Percentiles rank a stretch among this genome's conserved stretches.
These are phyloP conservation scores for Ogataea henricii DNA, from an alignment of 805 yeast genomes.

Conservation along the genomic window DNA sequence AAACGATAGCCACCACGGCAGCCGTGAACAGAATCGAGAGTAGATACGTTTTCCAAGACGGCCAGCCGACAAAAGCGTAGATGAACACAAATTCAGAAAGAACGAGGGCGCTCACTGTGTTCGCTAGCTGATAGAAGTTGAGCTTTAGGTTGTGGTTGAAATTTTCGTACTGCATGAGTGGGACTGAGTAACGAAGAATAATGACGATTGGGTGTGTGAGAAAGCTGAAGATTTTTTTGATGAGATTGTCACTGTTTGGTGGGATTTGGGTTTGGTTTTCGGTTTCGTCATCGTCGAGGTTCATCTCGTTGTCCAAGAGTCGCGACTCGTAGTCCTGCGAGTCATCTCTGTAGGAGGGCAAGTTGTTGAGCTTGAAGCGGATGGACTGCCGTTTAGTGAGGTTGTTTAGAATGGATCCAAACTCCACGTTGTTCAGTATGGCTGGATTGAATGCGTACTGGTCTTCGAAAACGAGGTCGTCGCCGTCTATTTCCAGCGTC, in stretches of 20 bases:
- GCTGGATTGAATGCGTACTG: conserved; percentile 33
- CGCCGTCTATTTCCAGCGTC: conserved; percentile 22
- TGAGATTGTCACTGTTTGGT: conserved; percentile 5
- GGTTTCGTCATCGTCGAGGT: conserved; percentile 16
- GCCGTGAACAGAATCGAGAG: conserved; percentile 6
- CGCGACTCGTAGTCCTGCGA: conserved; percentile 27
- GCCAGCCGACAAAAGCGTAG: conserved; percentile 23
- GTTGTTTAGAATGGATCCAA: conserved; percentile 29
- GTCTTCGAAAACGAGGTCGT: conserved; percentile 31
- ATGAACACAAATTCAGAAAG: conserved; percentile 26
- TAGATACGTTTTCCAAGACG: conserved; percentile 17
- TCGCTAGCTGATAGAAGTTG: conserved; percentile 17
- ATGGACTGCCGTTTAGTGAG: conserved; percentile 26
- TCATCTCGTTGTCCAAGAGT: conserved; percentile 11
- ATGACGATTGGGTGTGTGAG: conserved; percentile 23
- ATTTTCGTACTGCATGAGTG: conserved; percentile 24
- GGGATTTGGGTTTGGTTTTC: conserved; percentile 2
- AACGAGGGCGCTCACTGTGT: conserved; percentile 22
- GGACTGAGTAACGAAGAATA: conserved; percentile 27
- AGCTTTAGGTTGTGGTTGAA: conserved; percentile 27
- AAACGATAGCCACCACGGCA: conserved; percentile 11
- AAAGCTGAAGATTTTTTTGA: conserved; percentile 14
- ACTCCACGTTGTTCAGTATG: conserved; percentile 30
- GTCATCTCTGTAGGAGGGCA: conserved; percentile 18
- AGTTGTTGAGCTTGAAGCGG: conserved; percentile 16